Percentiles rank a stretch among this genome's conserved stretches.
phyloP scores from a whole-genome alignment of 257 asterid genomes.

The Anisodus tanguticus region DNA sequence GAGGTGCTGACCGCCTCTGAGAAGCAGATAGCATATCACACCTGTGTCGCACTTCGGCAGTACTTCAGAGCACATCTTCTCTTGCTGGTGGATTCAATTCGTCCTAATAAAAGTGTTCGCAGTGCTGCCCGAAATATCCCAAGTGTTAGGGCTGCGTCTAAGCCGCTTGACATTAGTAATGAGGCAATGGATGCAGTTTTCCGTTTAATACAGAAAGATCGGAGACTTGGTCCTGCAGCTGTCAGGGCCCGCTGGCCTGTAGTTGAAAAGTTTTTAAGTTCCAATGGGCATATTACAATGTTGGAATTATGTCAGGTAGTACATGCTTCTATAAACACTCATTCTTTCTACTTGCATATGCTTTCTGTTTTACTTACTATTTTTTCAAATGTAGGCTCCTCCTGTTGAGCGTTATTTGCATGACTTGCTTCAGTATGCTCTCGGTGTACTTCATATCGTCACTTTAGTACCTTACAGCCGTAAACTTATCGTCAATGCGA shows the following conservation, averaged over 20 bases:
- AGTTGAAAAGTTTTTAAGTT: slow-evolving; percentile 75
- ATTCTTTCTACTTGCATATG: slow-evolving; percentile 12
- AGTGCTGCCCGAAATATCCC: slow-evolving; percentile 78
- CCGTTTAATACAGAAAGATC: slow-evolving; percentile 91
- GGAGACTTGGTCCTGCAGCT: slow-evolving; percentile 87
- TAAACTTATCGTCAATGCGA: slow-evolving; percentile 76
- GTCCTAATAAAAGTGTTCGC: slow-evolving; percentile 81
- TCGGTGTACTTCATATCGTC: slow-evolving; percentile 87
- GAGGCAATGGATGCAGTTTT: slow-evolving; percentile 92
- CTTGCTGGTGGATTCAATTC: slow-evolving; percentile 79
- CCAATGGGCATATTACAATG: slow-evolving; percentile 90
- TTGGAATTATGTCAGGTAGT: slow-evolving; percentile 97
- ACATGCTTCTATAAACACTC: slow-evolving; percentile 14
- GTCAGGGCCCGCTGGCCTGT: slow-evolving; percentile 91
- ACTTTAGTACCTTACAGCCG: slow-evolving; percentile 90
- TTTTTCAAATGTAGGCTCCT: slow-evolving; percentile 71
- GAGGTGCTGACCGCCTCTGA: slow-evolving; percentile 91
- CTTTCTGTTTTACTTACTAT: slow-evolving; percentile 26
- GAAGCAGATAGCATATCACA: slow-evolving; percentile 95
- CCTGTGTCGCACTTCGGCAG: slow-evolving; percentile 86
- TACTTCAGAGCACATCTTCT: slow-evolving; percentile 94
- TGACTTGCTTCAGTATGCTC: slow-evolving; percentile 92
- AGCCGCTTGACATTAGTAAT: slow-evolving; percentile 91
- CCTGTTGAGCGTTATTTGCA: slow-evolving; percentile 97
- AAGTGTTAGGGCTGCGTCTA: slow-evolving; percentile 71